These are phyloP conservation scores for Nephelium lappaceum DNA, from an alignment of 345 rosid genomes.

Conservation along the genomic window DNA sequence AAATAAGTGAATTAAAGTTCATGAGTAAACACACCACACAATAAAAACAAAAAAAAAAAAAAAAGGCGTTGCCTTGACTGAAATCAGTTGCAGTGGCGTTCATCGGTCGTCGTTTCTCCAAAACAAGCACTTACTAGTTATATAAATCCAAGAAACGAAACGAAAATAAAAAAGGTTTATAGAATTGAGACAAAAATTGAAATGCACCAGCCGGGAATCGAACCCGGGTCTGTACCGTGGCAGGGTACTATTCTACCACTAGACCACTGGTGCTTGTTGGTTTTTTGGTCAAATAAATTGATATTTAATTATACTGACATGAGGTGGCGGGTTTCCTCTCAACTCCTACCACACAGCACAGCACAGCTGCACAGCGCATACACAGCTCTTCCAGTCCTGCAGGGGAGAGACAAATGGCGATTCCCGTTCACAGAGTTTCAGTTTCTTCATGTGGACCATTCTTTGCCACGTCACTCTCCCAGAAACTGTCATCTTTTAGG, in stretches of 20 bases:
- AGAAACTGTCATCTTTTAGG: slow-evolving; percentile 15
- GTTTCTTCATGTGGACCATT: slow-evolving; percentile 30
- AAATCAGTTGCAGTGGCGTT: slow-evolving; percentile 25
- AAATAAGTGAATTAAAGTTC: neutral
- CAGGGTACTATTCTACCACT: slow-evolving; percentile 71
- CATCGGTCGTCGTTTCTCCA: slow-evolving; percentile 19
- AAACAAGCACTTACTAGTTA: neutral
- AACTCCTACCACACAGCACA: neutral
- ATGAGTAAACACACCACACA: neutral
- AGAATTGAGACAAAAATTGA: too few relatives aligned
- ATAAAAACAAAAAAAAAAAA: neutral
- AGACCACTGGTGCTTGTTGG: slow-evolving; percentile 34
- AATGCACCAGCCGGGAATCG: slow-evolving; percentile 63
- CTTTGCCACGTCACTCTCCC: slow-evolving; percentile 16
- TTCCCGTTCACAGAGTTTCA: slow-evolving; percentile 50
- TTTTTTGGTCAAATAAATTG: fast-evolving
- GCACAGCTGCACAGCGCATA: too few relatives aligned
- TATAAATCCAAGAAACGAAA: neutral
- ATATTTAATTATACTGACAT: too few relatives aligned
- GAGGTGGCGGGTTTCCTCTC: neutral
- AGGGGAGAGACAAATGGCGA: slow-evolving; percentile 49
- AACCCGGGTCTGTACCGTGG: slow-evolving; percentile 68
- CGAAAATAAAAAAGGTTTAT: neutral
- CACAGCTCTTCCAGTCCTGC: too few relatives aligned
- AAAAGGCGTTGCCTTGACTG: slow-evolving; percentile 17